Evolutionary conservation across 768 basidiomycete species (phyloP), one percentile per base, ranked within the genome.

Genomic region (Lentinula sp.): DNA sequence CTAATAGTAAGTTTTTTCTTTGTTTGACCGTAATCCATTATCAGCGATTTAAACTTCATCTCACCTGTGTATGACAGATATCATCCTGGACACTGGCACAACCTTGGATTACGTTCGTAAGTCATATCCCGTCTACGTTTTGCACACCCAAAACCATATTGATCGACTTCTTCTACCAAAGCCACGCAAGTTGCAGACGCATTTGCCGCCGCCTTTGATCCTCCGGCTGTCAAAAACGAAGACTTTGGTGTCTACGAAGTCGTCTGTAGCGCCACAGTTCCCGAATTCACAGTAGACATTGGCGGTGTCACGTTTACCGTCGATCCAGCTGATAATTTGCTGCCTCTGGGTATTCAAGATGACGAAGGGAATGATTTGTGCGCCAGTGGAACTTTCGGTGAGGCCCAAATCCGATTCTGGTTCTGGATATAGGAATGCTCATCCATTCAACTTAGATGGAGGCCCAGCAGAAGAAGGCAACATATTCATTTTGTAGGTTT

Each of bases 401-500:
- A 32, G 60, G 0, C 63, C 65, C 39, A 52, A 66, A 54, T 62
- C 64, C 13, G 2, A 66, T 18, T 62, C 62, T 1, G 61, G 51
- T 0, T 63, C 62, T 7, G 49, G 53, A 40, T 65, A 65, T 43
- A 48, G 54, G 48, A 16, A 64, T 7, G 65, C 63, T 1, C 64
- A 61, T 32, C 42, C 59, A 1, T 69, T 23, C 34, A 59, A 9
- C 2, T 8, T 48, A 58, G 64, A 66, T 43, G 68, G 68, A 7
- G 68, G 68, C 2, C 64, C 65, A 2, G 51, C 64, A 28, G 57
- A 42, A 2, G 58, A 59, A 8, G 67, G 56, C 3, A 45, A 65
- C 43, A 65, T 69, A 11, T 69, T 68, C 59, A 65, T 69, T 15
- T 49, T 69, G 68, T 65, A 42, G 42, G 68, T 63, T 5, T 13